Percentiles rank a stretch among this genome's conserved stretches.
Conservation (phyloP, 148 eudicot genomes). For the Rhododendron ovatum region DNA sequence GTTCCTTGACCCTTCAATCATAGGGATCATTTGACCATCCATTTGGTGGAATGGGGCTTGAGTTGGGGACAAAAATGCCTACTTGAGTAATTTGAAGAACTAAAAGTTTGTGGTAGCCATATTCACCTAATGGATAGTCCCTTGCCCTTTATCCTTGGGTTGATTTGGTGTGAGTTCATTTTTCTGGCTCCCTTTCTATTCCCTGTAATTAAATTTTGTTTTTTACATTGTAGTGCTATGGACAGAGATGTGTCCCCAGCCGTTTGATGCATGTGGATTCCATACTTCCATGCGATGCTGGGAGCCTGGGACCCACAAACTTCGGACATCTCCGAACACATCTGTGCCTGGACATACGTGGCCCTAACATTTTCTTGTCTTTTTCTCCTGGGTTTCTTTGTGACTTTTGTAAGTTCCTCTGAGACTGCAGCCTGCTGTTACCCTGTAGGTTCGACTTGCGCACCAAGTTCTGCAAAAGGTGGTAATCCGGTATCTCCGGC, state of each 20-base stretch:
- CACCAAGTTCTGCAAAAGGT: constrained; percentile 91
- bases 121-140: background rate
- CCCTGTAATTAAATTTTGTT: background rate
- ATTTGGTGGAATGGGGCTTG: background rate
- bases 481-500: constrained; percentile 73
- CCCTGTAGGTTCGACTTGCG: constrained; percentile 82
- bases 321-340: background rate
- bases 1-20: background rate
- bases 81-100: background rate
- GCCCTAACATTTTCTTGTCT: background rate
- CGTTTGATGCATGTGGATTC: background rate
- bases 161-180: background rate
- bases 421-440: background rate
- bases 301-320: background rate
- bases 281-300: no score
- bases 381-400: background rate
- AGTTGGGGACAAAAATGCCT: background rate
- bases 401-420: background rate
- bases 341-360: background rate
- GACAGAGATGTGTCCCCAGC: background rate
- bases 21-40: background rate
- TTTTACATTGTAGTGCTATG: background rate
- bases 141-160: background rate
- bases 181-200: background rate
- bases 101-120: background rate